A percentile compares a stretch with the other conserved stretches of the same genome.
phyloP scores from a whole-genome alignment of 1,284 basidiomycete species.

The Rhodotorula sp. region DNA sequence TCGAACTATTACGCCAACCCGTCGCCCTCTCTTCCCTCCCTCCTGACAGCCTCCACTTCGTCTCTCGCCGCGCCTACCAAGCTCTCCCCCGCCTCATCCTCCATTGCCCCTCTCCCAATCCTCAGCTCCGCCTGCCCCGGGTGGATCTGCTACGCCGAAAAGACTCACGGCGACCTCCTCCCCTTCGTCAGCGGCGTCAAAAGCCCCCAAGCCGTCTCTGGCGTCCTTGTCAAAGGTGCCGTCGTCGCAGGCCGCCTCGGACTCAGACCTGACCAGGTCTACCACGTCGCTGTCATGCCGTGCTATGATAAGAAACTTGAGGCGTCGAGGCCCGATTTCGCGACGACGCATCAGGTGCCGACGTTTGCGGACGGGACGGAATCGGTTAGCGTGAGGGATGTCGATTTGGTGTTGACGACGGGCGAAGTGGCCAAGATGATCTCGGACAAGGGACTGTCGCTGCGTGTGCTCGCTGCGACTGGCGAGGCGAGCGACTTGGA shows the following conservation, averaged over 20 bases:
- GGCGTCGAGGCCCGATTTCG: constrained; percentile 88
- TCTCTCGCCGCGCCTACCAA: constrained; percentile 16
- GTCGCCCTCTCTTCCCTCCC: constrained; percentile 8
- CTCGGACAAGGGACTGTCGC: constrained; percentile 75
- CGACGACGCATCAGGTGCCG: constrained; percentile 54
- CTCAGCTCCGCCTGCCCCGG: constrained; percentile 95
- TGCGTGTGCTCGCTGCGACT: constrained; percentile 54
- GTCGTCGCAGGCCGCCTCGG: constrained; percentile 69
- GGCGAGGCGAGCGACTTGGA: neutral
- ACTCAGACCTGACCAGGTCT: constrained; percentile 76
- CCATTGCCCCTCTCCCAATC: constrained; percentile 65
- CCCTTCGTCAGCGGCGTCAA: constrained; percentile 85
- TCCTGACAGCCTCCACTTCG: constrained; percentile 3
- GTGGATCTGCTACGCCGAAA: constrained; percentile 99
- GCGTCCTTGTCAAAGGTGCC: constrained; percentile 77
- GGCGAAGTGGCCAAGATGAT: constrained; percentile 89
- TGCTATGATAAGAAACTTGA: constrained; percentile 99
- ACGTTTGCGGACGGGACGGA: constrained; percentile 3
- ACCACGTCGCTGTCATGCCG: constrained; percentile 97
- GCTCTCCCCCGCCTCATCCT: constrained; percentile 24
- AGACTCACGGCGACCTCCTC: constrained; percentile 90
- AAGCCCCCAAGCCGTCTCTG: constrained; percentile 92
- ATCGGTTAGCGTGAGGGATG: constrained; percentile 75
- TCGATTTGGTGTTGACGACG: constrained; percentile 96
- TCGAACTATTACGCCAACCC: constrained; percentile 9